phyloP scores from a whole-genome alignment of 129 eudicot genomes.

The Logfia minima region DNA sequence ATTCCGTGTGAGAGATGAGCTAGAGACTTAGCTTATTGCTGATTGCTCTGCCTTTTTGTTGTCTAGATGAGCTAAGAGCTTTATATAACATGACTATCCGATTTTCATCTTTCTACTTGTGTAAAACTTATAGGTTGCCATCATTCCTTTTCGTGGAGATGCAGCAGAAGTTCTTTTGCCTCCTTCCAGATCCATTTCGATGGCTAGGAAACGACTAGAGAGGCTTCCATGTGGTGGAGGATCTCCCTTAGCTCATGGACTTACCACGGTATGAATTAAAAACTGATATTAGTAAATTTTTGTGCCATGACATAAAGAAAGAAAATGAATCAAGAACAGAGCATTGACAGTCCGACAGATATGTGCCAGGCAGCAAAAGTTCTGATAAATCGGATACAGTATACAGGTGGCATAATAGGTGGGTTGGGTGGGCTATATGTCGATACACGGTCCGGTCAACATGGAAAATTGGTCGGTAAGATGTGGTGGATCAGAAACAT shows the following conservation, averaged over 20 bases:
- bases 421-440: too few relatives aligned
- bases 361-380: too few relatives aligned
- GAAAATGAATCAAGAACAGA: background rate
- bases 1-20: background rate
- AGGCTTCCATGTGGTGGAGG: conserved; percentile 99
- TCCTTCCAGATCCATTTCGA: conserved; percentile 93
- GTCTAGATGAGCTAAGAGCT: background rate
- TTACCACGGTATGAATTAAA: conserved; percentile 65
- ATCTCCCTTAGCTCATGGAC: conserved; percentile 99
- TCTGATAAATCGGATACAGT: too few relatives aligned
- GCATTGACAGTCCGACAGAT: too few relatives aligned
- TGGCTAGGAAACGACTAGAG: conserved; percentile 98
- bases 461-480: background rate
- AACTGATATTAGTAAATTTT: background rate
- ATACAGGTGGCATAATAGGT: too few relatives aligned
- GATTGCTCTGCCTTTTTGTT: too few relatives aligned
- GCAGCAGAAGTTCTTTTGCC: conserved; percentile 96
- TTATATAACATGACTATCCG: background rate
- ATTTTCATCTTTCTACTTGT: conserved; percentile 1
- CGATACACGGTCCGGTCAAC: background rate
- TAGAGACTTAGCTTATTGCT: too few relatives aligned
- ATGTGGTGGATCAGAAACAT: background rate
- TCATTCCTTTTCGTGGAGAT: conserved; percentile 99
- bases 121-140: conserved; percentile 59
- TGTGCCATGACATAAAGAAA: background rate